Conservation (phyloP, 495 filamentous ascomycete species). For the Penicillium ucsense region DNA sequence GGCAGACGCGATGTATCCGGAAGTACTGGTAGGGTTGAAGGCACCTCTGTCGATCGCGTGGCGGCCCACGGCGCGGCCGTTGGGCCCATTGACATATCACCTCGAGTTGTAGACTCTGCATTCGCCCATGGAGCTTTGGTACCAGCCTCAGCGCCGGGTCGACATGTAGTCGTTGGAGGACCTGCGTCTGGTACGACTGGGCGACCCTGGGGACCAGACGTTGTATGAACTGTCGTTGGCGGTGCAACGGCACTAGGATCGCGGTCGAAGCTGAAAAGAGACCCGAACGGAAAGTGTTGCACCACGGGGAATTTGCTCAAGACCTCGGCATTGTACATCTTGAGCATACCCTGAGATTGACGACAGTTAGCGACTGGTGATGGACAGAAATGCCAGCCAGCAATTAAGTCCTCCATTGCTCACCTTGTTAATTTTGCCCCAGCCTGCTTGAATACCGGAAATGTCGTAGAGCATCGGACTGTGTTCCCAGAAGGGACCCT, state of each 20-base stretch:
- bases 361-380: too few relatives aligned
- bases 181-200: constrained; percentile 15
- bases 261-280: constrained; percentile 71
- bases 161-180: constrained; percentile 5
- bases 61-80: constrained; percentile 39
- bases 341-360: constrained; percentile 50
- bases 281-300: constrained; percentile 66
- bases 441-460: constrained; percentile 77
- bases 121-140: constrained; percentile 43
- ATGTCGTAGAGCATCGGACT: constrained; percentile 94
- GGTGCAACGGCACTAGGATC: constrained; percentile 51
- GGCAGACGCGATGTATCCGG: constrained; percentile 27
- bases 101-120: constrained; percentile 5
- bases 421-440: constrained; percentile 98
- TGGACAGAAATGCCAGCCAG: not conserved
- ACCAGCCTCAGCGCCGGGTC: constrained; percentile 18
- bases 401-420: not conserved
- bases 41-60: constrained; percentile 8
- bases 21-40: constrained; percentile 4
- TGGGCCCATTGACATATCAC: constrained; percentile 14
- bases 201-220: constrained; percentile 43
- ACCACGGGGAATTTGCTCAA: constrained; percentile 63
- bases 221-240: constrained; percentile 43
- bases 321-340: constrained; percentile 65
- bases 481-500: constrained; percentile 96